These are phyloP conservation scores for Penicillium cataractarum DNA, from an alignment of 495 filamentous ascomycete species.

Conservation along the genomic window DNA sequence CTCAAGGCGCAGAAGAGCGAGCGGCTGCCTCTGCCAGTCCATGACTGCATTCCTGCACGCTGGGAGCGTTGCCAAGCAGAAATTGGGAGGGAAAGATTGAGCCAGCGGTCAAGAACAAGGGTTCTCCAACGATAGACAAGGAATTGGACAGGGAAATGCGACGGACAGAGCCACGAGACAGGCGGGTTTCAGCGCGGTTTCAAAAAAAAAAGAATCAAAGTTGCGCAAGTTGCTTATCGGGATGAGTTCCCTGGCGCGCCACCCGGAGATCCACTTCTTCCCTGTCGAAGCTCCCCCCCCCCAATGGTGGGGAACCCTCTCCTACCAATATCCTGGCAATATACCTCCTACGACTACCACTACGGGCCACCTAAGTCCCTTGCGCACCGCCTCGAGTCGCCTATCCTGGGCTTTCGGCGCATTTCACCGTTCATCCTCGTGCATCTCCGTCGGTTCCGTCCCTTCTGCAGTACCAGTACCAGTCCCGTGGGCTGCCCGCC, in stretches of 20 bases:
- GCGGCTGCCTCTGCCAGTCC: conserved; percentile 38
- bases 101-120: background rate
- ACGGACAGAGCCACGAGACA: background rate
- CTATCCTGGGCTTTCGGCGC: background rate
- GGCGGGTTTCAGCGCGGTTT: conserved; percentile 13
- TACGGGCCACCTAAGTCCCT: conserved; percentile 15
- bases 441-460: conserved; percentile 6
- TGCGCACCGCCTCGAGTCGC: background rate
- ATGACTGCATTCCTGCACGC: conserved; percentile 42
- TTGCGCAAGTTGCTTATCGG: conserved; percentile 30
- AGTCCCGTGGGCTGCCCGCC: conserved; percentile 41
- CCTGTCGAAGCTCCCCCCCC: conserved; percentile 24
- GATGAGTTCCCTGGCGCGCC: conserved; percentile 29
- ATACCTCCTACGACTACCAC: conserved; percentile 35
- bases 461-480: conserved; percentile 12
- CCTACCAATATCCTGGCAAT: conserved; percentile 36
- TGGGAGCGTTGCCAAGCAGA: background rate
- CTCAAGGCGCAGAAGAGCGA: conserved; percentile 42
- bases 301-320: conserved; percentile 38
- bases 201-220: conserved; percentile 8
- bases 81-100: background rate
- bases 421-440: background rate
- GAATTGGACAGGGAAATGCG: background rate
- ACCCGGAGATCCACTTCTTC: conserved; percentile 32
- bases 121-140: background rate